Conservation (phyloP, 2,329 filamentous ascomycete species). For the Paraphoma sp. region DNA sequence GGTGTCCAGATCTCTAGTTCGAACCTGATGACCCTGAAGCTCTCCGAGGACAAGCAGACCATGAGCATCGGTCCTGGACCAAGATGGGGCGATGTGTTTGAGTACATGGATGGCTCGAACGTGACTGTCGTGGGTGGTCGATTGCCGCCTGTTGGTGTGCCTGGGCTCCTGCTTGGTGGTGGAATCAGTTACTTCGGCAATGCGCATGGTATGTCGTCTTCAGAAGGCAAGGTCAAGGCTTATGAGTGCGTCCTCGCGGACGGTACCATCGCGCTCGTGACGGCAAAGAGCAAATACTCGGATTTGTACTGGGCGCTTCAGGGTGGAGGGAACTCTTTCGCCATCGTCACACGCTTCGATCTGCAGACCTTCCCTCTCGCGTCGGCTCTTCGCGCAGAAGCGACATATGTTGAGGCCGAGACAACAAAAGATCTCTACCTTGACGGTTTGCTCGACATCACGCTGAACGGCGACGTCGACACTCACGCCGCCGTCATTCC, state of each 20-base stretch:
- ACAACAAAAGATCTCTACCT: constrained; percentile 16
- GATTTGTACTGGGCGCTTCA: constrained; percentile 42
- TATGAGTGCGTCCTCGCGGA: constrained; percentile 31
- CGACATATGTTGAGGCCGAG: constrained; percentile 13
- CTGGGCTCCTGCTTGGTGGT: constrained; percentile 37
- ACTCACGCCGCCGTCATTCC: constrained; percentile 20
- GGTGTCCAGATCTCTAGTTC: constrained; percentile 25
- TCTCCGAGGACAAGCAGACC: constrained; percentile 29
- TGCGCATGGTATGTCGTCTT: constrained; percentile 15
- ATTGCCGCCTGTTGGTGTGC: constrained; percentile 33
- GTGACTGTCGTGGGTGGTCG: constrained; percentile 34
- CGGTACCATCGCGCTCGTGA: constrained; percentile 26
- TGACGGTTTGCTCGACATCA: constrained; percentile 16
- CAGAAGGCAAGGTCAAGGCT: constrained; percentile 17
- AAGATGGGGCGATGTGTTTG: constrained; percentile 39
- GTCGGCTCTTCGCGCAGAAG: constrained; percentile 20
- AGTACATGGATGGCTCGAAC: constrained; percentile 23
- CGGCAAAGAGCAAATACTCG: constrained; percentile 19
- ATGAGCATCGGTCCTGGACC: constrained; percentile 35
- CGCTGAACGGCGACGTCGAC: constrained; percentile 19
- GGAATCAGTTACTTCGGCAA: constrained; percentile 22
- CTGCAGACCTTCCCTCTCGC: constrained; percentile 14
- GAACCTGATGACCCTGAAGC: constrained; percentile 26
- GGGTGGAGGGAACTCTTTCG: constrained; percentile 31
- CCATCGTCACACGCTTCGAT: constrained; percentile 23